A percentile compares a stretch with the other conserved stretches of the same genome.
These are phyloP conservation scores for Claviceps quebecensis DNA, from an alignment of 2,329 filamentous ascomycete genomes.

Conservation along the genomic window DNA sequence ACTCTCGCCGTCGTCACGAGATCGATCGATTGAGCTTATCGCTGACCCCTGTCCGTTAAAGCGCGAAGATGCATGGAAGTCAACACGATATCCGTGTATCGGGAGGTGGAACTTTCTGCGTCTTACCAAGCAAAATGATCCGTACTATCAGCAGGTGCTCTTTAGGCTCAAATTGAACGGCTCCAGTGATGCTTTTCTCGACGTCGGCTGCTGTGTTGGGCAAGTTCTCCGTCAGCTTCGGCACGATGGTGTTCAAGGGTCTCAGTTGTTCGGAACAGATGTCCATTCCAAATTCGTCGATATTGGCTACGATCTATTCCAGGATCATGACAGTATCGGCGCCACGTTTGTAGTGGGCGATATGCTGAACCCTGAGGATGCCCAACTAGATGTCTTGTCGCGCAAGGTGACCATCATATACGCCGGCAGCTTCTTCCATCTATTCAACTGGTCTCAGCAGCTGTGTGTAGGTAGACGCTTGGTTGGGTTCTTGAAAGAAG, in stretches of 20 bases:
- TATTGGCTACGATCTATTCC: slow-evolving; percentile 50
- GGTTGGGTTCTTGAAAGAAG: slow-evolving; percentile 29
- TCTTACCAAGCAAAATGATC: slow-evolving; percentile 25
- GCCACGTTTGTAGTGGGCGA: slow-evolving; percentile 37
- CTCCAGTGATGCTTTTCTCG: slow-evolving; percentile 28
- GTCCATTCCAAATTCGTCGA: slow-evolving; percentile 36
- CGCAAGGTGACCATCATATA: slow-evolving; percentile 33
- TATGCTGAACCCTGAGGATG: slow-evolving; percentile 28
- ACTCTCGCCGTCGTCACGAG: neutral
- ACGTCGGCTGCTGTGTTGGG: slow-evolving; percentile 37
- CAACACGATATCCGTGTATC: slow-evolving; percentile 30
- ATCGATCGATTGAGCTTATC: too few relatives aligned
- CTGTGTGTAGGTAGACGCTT: slow-evolving; percentile 29
- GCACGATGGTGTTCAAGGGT: slow-evolving; percentile 32
- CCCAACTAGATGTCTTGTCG: slow-evolving; percentile 19
- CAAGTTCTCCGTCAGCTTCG: slow-evolving; percentile 36
- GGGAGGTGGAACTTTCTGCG: slow-evolving; percentile 37
- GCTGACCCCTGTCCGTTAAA: slow-evolving; percentile 10
- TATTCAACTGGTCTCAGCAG: slow-evolving; percentile 34
- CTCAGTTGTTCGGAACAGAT: slow-evolving; percentile 36
- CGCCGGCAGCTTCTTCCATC: slow-evolving; percentile 35
- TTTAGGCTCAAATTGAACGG: slow-evolving; percentile 24
- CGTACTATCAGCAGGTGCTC: slow-evolving; percentile 28
- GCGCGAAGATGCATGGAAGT: slow-evolving; percentile 32
- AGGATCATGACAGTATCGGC: slow-evolving; percentile 34